Evolutionary conservation across 177 flowering plant genomes (phyloP), one percentile per base, ranked within the genome.

Genomic region (Telopea speciosissima): DNA sequence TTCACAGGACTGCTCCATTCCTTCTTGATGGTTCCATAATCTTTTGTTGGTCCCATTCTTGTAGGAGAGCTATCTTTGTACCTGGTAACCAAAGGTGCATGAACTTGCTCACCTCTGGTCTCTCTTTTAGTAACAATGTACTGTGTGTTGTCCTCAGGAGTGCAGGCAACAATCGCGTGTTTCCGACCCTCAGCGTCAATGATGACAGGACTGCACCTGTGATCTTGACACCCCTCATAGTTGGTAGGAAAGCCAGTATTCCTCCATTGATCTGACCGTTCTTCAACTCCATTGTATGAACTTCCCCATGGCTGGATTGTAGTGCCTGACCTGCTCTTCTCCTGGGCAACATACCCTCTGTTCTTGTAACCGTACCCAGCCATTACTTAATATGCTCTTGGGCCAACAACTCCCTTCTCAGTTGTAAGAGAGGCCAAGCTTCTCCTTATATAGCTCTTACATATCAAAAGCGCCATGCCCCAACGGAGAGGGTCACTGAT

Each of bases 101-200:
- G 68, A 49, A 73, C 58, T 7, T 22, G 58, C n/a, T 78, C 81
- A 6, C 58, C 63, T 16, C 40, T 54, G 14, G 61, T 69, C 45
- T 79, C 81, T 21, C 40, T 67, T 44, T 67, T 62, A 58, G 58
- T 25, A 14, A 67, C 66, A 28, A 22, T 59, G 42, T 14, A 19
- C 14, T 68, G 74, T 1, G 26, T n/a, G 14, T 22, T 13, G 1
- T 36, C 72, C 14, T 69, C 22, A 16, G 66, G 61, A 24, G 26
- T 71, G 63, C 24, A 77, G 17, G 64, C 24, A 12, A 78, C 31
- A 1, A 24, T 64, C 1, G 76, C 76, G 59, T 44, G 68, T 36
- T 66, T 40, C 31, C 72, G 68, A 10, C 81, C 78, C 24, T 70
- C 73, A 0, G 76, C 74, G 63, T 70, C 74, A 19, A 73, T 62